phyloP scores from a whole-genome alignment of 2,329 filamentous ascomycete genomes.

The Ophiostoma sp. region DNA sequence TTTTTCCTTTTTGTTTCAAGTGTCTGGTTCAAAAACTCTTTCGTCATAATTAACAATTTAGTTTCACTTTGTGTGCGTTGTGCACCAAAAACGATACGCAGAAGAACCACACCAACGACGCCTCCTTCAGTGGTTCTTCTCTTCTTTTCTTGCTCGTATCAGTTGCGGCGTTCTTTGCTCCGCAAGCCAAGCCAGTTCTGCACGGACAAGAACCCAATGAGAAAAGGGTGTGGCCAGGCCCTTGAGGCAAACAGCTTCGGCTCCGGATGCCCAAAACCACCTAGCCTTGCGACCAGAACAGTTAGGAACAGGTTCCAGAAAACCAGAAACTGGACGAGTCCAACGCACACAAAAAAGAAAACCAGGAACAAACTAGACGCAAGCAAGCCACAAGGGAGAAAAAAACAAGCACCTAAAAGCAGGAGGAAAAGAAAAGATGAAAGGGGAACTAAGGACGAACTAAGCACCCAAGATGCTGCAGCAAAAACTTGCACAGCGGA shows the following conservation, averaged over 20 bases:
- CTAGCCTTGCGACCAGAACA: neutral
- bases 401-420: neutral
- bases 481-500: neutral
- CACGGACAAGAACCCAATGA: neutral
- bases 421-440: neutral
- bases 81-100: neutral
- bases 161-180: neutral
- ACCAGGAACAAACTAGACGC: neutral
- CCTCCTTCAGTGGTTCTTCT: neutral
- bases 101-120: neutral
- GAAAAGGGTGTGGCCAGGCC: neutral
- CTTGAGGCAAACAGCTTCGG: slow-evolving; percentile 8
- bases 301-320: slow-evolving; percentile 1
- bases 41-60: slow-evolving; percentile 2
- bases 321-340: neutral
- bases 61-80: neutral
- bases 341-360: neutral
- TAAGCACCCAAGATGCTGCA: neutral
- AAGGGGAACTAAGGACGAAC: neutral
- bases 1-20: neutral
- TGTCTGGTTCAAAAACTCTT: neutral
- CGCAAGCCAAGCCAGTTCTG: neutral
- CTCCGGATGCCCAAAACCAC: slow-evolving; percentile 18
- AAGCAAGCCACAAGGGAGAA: neutral
- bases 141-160: neutral